Conservation (phyloP, 352 stramenopile species). For the Globisporangium okanoganense region DNA sequence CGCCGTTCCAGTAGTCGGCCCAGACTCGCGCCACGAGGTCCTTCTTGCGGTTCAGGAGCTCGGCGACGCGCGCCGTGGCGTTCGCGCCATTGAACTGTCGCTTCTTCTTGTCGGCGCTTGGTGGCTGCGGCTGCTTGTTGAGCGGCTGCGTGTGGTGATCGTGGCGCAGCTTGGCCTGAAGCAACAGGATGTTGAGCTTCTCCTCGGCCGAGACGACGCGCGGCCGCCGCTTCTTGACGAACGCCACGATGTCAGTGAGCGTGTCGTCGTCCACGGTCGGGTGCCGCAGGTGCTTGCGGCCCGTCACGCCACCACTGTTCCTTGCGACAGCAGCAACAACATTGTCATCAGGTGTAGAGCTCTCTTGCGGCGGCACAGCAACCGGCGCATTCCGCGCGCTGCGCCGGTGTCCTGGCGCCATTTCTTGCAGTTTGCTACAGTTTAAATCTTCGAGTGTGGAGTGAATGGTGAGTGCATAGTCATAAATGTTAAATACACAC, state of each 20-base stretch:
- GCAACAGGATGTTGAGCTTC: conserved; percentile 14
- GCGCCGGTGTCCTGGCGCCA: neutral
- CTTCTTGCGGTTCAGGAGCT: conserved; percentile 7
- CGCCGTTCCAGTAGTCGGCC: conserved; percentile 4
- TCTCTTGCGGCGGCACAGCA: no score
- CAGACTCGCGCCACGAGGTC: conserved; percentile 5
- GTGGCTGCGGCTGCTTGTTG: neutral
- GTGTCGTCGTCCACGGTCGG: conserved; percentile 1
- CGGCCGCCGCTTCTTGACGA: conserved; percentile 8
- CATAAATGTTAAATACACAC: no score
- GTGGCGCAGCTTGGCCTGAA: conserved; percentile 10
- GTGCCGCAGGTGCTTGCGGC: neutral
- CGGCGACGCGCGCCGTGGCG: conserved; percentile 6
- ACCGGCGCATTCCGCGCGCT: neutral
- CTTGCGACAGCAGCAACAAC: neutral
- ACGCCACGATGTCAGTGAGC: neutral
- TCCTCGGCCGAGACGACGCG: conserved; percentile 8
- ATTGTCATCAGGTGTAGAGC: neutral
- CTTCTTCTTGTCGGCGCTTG: neutral
- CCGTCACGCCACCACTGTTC: neutral
- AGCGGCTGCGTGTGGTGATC: neutral
- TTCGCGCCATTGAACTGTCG: neutral
- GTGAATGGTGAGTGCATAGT: no score
- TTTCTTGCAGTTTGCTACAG: no score
- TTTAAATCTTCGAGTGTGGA: neutral